Evolutionary conservation across 805 yeast genomes (phyloP).

Genomic region (Zygosaccharomyces pseudorouxii): DNA sequence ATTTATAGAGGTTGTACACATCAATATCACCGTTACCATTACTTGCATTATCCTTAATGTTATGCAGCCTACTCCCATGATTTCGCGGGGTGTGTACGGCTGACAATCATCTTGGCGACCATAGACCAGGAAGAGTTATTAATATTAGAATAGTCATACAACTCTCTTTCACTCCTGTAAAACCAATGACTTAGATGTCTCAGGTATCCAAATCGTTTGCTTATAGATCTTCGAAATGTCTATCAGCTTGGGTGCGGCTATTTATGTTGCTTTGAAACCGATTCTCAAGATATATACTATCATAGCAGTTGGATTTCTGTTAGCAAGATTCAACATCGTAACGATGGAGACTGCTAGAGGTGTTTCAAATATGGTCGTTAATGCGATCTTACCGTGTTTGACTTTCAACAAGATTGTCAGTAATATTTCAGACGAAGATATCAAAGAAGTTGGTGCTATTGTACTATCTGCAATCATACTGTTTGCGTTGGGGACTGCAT

Average conservation of each 20-base stretch:
- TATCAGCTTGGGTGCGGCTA: constrained; percentile 51
- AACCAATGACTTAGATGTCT: too few species aligned
- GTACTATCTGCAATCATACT: constrained; percentile 45
- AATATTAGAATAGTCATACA: too few species aligned
- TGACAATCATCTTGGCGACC: too few species aligned
- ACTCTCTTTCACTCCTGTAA: too few species aligned
- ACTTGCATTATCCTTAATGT: too few species aligned
- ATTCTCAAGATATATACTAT: constrained; percentile 75
- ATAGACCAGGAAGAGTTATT: too few species aligned
- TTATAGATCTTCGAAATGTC: constrained; percentile 5
- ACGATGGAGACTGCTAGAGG: constrained; percentile 65
- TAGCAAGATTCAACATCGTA: constrained; percentile 60
- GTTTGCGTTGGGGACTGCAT: constrained; percentile 43
- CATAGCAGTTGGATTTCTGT: constrained; percentile 57
- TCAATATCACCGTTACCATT: neutral
- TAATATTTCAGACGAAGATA: constrained; percentile 61
- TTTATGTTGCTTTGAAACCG: constrained; percentile 81
- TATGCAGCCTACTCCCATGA: too few species aligned
- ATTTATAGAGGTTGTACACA: neutral
- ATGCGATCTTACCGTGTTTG: constrained; percentile 68
- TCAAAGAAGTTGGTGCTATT: constrained; percentile 64
- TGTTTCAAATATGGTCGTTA: constrained; percentile 62
- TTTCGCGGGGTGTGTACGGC: too few species aligned
- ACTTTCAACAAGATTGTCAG: constrained; percentile 68
- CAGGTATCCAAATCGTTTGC: too few species aligned